These are phyloP conservation scores for Pleurotus ostreatus DNA, from an alignment of 768 basidiomycete species.

Conservation along the genomic window DNA sequence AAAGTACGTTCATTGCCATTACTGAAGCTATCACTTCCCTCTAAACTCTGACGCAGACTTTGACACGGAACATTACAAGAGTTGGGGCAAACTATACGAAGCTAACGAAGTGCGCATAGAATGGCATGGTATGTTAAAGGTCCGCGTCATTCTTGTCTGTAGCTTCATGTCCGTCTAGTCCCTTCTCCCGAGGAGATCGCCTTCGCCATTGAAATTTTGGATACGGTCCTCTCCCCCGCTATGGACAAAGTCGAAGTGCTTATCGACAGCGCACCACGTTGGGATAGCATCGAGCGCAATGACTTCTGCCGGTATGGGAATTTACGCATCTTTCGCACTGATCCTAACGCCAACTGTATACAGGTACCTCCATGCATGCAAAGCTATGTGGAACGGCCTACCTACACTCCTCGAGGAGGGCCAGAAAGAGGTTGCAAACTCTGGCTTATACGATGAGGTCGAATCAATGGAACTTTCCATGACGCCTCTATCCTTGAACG, in stretches of 20 bases:
- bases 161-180: constrained; percentile 29
- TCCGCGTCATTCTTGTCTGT: not conserved
- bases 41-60: constrained; percentile 42
- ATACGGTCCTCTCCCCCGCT: constrained; percentile 60
- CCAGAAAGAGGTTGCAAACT: constrained; percentile 52
- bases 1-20: constrained; percentile 43
- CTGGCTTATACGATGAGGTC: constrained; percentile 54
- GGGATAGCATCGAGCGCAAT: constrained; percentile 67
- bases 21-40: not conserved
- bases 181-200: constrained; percentile 69
- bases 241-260: constrained; percentile 65
- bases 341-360: not conserved
- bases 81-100: constrained; percentile 82
- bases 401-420: constrained; percentile 62
- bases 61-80: constrained; percentile 53
- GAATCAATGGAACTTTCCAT: constrained; percentile 74
- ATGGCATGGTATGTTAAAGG: constrained; percentile 69
- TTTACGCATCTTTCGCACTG: not conserved
- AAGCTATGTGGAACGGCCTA: constrained; percentile 76
- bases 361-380: constrained; percentile 64
- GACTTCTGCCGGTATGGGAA: constrained; percentile 75
- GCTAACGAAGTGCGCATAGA: constrained; percentile 76
- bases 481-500: constrained; percentile 59
- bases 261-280: constrained; percentile 47
- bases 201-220: constrained; percentile 76